A percentile compares a stretch with the other conserved stretches of the same genome.
Conservation (phyloP, 2,329 filamentous ascomycete species). For the Botryotinia convoluta region DNA sequence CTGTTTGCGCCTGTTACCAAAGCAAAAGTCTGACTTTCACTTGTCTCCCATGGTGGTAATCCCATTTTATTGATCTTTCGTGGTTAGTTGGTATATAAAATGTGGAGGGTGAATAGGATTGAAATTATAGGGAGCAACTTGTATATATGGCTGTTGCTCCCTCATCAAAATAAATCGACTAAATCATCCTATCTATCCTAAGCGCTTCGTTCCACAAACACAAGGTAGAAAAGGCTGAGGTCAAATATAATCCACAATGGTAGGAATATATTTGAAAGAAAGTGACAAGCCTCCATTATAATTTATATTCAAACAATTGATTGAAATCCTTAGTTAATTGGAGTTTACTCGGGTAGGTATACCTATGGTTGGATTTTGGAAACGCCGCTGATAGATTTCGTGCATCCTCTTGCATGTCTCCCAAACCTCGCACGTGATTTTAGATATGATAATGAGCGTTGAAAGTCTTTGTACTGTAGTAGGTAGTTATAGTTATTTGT, state of each 20-base stretch:
- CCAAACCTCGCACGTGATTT: neutral
- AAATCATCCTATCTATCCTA: neutral
- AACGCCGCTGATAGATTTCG: neutral
- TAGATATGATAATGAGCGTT: neutral
- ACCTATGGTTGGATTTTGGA: neutral
- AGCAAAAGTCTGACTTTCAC: conserved; percentile 54
- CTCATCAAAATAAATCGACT: conserved; percentile 1
- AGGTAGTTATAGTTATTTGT: neutral
- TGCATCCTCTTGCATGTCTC: neutral
- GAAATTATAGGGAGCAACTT: neutral
- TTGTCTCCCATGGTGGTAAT: conserved; percentile 39
- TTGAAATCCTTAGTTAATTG: neutral
- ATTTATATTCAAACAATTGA: neutral
- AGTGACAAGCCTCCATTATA: neutral
- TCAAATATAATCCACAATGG: neutral
- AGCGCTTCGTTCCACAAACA: conserved; percentile 5
- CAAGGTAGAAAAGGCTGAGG: neutral
- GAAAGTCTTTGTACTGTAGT: neutral
- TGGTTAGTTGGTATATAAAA: neutral
- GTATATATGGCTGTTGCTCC: neutral
- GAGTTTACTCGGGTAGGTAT: neutral
- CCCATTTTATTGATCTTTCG: conserved; percentile 31
- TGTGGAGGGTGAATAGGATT: neutral
- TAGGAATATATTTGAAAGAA: neutral
- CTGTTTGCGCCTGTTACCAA: conserved; percentile 86